These are phyloP conservation scores for Thuidium tamariscinum DNA, from an alignment of 225 moss, liverwort and hornwort species.

Conservation along the genomic window DNA sequence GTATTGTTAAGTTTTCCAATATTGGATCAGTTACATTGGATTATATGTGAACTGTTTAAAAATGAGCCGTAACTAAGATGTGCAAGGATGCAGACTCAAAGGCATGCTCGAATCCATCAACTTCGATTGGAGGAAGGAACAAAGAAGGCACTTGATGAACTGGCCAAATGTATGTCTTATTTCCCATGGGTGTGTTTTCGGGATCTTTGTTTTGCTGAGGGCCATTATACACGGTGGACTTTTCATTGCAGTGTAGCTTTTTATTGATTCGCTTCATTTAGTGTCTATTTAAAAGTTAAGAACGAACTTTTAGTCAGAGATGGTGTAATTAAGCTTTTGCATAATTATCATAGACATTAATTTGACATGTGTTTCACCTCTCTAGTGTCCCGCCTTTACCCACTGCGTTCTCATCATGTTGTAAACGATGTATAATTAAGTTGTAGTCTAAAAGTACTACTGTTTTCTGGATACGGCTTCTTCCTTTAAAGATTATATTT, in stretches of 20 bases:
- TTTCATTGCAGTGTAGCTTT: not conserved
- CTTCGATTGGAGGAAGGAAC: conserved; percentile 88
- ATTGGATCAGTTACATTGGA: not conserved
- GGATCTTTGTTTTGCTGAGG: not conserved
- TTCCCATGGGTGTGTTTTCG: not conserved
- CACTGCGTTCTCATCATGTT: no score
- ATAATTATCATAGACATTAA: no score
- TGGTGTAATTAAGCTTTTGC: not conserved
- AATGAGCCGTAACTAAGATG: not conserved
- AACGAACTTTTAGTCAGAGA: not conserved
- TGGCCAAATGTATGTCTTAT: no score
- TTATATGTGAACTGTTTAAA: not conserved
- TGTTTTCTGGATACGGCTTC: no score
- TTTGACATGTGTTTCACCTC: no score
- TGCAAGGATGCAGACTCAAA: conserved; percentile 59
- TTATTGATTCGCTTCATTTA: not conserved
- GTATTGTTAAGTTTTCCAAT: not conserved
- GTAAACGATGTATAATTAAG: no score
- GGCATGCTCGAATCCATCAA: conserved; percentile 87
- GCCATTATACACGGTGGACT: not conserved
- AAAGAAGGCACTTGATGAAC: conserved; percentile 63
- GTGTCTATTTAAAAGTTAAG: not conserved
- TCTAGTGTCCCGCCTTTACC: no score
- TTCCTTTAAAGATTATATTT: no score
- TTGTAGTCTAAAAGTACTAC: no score